Evolutionary conservation across 2,329 filamentous ascomycete species (phyloP), one percentile per base, ranked within the genome.

Genomic region (Alternaria ethzedia): DNA sequence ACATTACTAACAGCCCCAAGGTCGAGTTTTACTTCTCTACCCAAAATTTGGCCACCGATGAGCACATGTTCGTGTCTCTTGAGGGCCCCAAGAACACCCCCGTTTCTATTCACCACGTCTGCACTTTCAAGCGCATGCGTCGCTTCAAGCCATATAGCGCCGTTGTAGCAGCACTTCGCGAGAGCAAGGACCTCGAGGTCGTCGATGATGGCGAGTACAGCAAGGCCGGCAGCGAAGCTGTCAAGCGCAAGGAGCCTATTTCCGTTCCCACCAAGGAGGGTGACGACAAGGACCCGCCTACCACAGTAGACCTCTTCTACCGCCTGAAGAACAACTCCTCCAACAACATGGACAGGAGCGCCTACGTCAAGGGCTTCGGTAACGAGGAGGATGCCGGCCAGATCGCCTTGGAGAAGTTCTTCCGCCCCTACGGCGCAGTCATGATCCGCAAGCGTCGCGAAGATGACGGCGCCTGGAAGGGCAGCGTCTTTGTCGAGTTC

Each of bases 1-100:
- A 26, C 63, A 23, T 17, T 41, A 50, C 73, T 77, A 67, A 75
- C 61, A 41, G n/a, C 7, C 41, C 55, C 28, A 70, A 96, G 91
- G 92, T 97, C 73, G 94, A 97, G 79, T 97, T 97, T 82, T 97
- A 97, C 86, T 97, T 97, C 82, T 92, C 92, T 75, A 92, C 96
- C 80, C 92, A 90, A 75, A 97, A 97, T 82, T 88, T 99, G 41
- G 90, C 91, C 55, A 89, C 89, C 75, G 96, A 99, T 82, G 91
- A 93, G 79, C 97, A 93, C 83, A 87, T 99, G 71, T 92, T 94
- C 84, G 86, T 89, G 67, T 86, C 90, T 75, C 91, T 93, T 59
- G 91, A 90, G 43, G 95, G 95, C 61, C 85, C 87, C 68, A 86
- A 91, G 75, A 97, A 97, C 85, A 91, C 91, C 80, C 87, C 94